These are phyloP conservation scores for Paracoccidioides lutzii DNA, from an alignment of 2,329 filamentous ascomycete genomes.

Conservation along the genomic window DNA sequence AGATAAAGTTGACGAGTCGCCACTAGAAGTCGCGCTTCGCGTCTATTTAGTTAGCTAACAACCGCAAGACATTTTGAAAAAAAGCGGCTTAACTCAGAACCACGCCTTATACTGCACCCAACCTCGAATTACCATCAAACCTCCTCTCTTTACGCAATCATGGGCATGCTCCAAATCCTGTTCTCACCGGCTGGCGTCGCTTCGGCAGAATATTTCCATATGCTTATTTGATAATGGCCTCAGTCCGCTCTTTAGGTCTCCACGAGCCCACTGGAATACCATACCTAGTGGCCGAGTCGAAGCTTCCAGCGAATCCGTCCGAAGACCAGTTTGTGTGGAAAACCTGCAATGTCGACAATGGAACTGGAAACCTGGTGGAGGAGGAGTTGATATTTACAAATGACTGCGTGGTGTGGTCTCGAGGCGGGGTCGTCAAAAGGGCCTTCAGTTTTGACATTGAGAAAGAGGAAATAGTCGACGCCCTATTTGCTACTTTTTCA, in stretches of 20 bases:
- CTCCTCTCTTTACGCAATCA: conserved; percentile 13
- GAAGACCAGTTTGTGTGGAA: conserved; percentile 62
- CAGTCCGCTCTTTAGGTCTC: conserved; percentile 77
- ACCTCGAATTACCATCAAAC: conserved; percentile 10
- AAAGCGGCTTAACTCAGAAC: not conserved
- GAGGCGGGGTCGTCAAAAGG: conserved; percentile 71
- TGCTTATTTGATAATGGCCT: conserved; percentile 54
- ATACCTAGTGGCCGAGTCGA: conserved; percentile 68
- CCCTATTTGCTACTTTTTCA: conserved; percentile 73
- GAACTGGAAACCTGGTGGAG: conserved; percentile 39
- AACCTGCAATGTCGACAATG: conserved; percentile 39
- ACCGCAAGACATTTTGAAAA: not conserved
- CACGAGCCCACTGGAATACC: conserved; percentile 75
- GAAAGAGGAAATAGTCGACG: conserved; percentile 74
- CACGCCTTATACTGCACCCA: conserved; percentile 8
- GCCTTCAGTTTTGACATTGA: conserved; percentile 77
- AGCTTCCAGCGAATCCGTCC: conserved; percentile 56
- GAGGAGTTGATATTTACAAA: conserved; percentile 72
- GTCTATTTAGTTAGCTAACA: not conserved
- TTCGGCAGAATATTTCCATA: conserved; percentile 11
- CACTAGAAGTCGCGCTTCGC: conserved; percentile 4
- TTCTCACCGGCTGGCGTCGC: conserved; percentile 15
- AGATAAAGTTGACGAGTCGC: not conserved
- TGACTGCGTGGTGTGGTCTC: conserved; percentile 74
- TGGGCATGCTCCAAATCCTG: conserved; percentile 17